phyloP scores from a whole-genome alignment of 768 basidiomycete genomes.

The Melanogaster broomeanus region DNA sequence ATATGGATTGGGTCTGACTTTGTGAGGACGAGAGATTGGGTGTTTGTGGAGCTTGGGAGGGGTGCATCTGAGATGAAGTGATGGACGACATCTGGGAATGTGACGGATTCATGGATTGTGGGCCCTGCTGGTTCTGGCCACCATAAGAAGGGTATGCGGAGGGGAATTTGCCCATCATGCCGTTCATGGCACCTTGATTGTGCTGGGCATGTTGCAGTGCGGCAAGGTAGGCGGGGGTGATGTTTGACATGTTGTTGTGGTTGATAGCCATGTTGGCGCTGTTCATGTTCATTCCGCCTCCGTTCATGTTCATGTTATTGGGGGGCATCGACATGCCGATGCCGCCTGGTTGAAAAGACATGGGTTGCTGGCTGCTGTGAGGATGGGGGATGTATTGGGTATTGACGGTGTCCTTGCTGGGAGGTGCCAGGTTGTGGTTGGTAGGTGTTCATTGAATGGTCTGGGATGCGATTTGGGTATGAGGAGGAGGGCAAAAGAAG shows the following conservation, averaged over 20 bases:
- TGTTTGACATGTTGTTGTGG: constrained; percentile 10
- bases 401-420: constrained; percentile 25
- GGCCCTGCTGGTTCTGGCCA: constrained; percentile 16
- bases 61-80: constrained; percentile 5
- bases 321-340: constrained; percentile 10
- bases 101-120: constrained; percentile 14
- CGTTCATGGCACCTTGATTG: constrained; percentile 3
- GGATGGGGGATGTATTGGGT: constrained; percentile 12
- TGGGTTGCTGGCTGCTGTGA: constrained; percentile 8
- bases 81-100: constrained; percentile 15
- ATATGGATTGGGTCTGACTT: constrained; percentile 21
- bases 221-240: constrained; percentile 37
- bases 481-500: neutral
- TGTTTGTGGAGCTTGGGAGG: constrained; percentile 5
- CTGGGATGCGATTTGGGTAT: neutral
- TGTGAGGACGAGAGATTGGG: constrained; percentile 7
- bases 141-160: constrained; percentile 13
- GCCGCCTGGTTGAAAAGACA: constrained; percentile 20
- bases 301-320: constrained; percentile 8
- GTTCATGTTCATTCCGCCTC: constrained; percentile 3
- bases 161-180: constrained; percentile 13
- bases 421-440: constrained; percentile 10
- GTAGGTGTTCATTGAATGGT: constrained; percentile 9
- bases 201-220: constrained; percentile 26
- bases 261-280: constrained; percentile 10